Evolutionary conservation across 2,329 filamentous ascomycete genomes (phyloP), one percentile per base, ranked within the genome.

Genomic region (Myriosclerotinia duriaeana): DNA sequence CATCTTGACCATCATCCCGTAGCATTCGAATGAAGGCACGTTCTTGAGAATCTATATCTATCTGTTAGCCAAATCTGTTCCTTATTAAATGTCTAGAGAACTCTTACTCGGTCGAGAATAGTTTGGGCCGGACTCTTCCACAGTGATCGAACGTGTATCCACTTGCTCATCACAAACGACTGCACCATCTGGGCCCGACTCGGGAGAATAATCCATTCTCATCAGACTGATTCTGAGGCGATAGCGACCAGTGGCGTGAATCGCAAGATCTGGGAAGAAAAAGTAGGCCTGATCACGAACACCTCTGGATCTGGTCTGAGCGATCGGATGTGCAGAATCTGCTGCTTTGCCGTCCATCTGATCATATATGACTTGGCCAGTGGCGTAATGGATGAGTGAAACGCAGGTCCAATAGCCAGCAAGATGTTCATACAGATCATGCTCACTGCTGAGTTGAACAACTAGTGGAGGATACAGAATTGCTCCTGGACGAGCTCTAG

Each of bases 261-360:
- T 74, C 22, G 69, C 67, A 36, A 76, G 67, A 67, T 75, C 70
- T 15, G 73, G 71, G 60, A 76, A 76, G 58, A 72, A 73, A 62
- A 76, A 74, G 65, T 76, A 75, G 1, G 71, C 73, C 46, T 69
- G 69, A 46, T 75, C 73, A 30, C 61, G 68, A 14, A 61, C 55
- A 14, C 64, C 44, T 26, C 66, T 54, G 8, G 66, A 65, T 40
- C 53, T 52, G 36, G 55, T 66, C 12, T 67, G 65, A n/a, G 71
- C 68, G 38, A 75, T 62, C 11, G 74, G 73, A 56, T 74, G 73
- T 40, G 74, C 73, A 36, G 71, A 75, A 61, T 76, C 74, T 30
- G 71, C 68, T 11, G 72, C 61, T 36, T 66, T 71, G 26, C 74
- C 74, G n/a, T 69, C 70, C 48, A 74, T 68, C 34, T 71, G 67